Conservation (phyloP, 768 basidiomycete genomes). For the Termitomyces sp. region DNA sequence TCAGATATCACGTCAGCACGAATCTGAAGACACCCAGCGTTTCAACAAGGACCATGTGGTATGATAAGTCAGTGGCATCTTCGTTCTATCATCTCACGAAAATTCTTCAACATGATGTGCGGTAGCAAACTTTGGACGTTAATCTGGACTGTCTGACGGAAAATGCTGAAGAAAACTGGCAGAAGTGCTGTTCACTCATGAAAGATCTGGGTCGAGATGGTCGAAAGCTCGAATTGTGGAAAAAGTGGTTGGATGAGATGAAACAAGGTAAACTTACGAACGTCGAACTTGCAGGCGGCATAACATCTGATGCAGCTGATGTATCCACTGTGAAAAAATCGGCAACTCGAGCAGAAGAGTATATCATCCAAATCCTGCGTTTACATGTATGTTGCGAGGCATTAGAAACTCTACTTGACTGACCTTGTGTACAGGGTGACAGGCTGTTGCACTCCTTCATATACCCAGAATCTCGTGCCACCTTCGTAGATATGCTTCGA, state of each 20-base stretch:
- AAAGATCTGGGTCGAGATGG: slow-evolving; percentile 57
- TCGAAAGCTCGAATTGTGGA: slow-evolving; percentile 73
- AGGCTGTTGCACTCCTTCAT: slow-evolving; percentile 55
- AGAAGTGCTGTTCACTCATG: slow-evolving; percentile 47
- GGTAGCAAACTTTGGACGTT: slow-evolving; percentile 7
- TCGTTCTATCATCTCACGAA: slow-evolving; percentile 22
- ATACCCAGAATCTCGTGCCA: slow-evolving; percentile 71
- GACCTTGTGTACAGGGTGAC: slow-evolving; percentile 35
- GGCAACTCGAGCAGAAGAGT: slow-evolving; percentile 27
- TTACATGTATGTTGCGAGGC: slow-evolving; percentile 44
- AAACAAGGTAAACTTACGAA: slow-evolving; percentile 11
- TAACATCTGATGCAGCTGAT: slow-evolving; percentile 26
- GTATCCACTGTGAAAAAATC: slow-evolving; percentile 16
- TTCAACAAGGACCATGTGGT: not conserved
- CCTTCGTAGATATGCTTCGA: slow-evolving; percentile 52
- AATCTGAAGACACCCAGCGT: slow-evolving; percentile 1
- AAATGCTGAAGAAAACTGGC: slow-evolving; percentile 52
- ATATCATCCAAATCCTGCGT: slow-evolving; percentile 47
- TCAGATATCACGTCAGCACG: slow-evolving; percentile 12
- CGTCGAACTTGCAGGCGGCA: slow-evolving; percentile 41
- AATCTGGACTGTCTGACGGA: slow-evolving; percentile 52
- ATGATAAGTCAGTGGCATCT: slow-evolving; percentile 25
- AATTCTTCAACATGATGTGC: slow-evolving; percentile 7
- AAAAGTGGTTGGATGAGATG: slow-evolving; percentile 37
- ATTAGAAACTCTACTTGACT: not conserved